Conservation (phyloP, 495 filamentous ascomycete genomes). For the Hypoxylon crocopeplum region DNA sequence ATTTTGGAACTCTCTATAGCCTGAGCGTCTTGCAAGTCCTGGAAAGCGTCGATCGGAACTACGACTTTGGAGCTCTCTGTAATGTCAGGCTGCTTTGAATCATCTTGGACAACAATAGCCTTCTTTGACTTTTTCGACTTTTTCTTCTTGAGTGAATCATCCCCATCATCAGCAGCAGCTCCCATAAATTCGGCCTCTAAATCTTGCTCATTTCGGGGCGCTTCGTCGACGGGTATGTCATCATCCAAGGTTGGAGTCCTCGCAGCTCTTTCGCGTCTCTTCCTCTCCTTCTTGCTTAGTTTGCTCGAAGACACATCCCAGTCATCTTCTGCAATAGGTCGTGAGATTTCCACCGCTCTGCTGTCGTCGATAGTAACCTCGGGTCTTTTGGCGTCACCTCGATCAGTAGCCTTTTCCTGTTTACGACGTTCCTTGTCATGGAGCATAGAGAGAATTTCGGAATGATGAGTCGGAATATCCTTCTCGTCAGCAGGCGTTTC, state of each 20-base stretch:
- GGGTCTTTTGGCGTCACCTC: constrained; percentile 5
- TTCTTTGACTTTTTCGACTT: constrained; percentile 43
- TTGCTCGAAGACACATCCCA: constrained; percentile 28
- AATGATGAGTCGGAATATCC: constrained; percentile 15
- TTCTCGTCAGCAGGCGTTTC: constrained; percentile 27
- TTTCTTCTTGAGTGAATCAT: constrained; percentile 29
- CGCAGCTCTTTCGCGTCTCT: constrained; percentile 44
- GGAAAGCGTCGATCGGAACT: constrained; percentile 43
- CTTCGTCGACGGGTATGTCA: constrained; percentile 24
- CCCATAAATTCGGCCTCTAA: constrained; percentile 27
- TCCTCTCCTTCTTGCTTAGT: constrained; percentile 47
- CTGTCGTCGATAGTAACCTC: not conserved
- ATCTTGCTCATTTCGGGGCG: constrained; percentile 21
- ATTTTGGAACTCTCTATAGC: not conserved
- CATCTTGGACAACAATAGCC: constrained; percentile 33
- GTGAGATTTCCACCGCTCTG: constrained; percentile 2
- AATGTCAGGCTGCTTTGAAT: constrained; percentile 26
- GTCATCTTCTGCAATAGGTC: constrained; percentile 25
- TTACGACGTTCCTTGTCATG: constrained; percentile 22
- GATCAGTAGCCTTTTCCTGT: constrained; percentile 15
- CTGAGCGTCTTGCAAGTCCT: constrained; percentile 29
- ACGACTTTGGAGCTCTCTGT: constrained; percentile 25
- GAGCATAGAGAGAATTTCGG: constrained; percentile 14
- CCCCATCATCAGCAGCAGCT: constrained; percentile 15
- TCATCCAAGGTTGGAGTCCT: constrained; percentile 31